Percentiles rank a stretch among this genome's conserved stretches.
phyloP scores from a whole-genome alignment of 768 basidiomycete species.

The Neoboletus subvelutipes region DNA sequence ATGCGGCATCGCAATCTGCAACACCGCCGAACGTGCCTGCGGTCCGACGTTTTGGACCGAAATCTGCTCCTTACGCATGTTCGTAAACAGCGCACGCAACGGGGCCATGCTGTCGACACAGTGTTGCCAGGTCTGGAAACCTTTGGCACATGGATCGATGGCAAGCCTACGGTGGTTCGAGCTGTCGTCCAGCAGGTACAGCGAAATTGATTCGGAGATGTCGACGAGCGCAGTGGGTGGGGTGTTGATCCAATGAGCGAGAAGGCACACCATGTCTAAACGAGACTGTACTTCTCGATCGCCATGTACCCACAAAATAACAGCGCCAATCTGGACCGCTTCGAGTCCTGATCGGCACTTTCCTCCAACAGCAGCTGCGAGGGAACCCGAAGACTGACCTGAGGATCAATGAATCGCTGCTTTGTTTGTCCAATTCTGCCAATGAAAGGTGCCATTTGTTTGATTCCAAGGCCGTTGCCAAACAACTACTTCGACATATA shows the following conservation, averaged over 20 bases:
- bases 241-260: neutral
- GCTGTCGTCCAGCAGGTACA: slow-evolving; percentile 74
- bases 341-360: slow-evolving; percentile 56
- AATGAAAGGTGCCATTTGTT: too few species aligned
- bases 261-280: slow-evolving; percentile 62
- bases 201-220: slow-evolving; percentile 76
- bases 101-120: slow-evolving; percentile 90
- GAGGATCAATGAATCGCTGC: too few species aligned
- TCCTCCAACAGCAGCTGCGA: too few species aligned
- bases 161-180: slow-evolving; percentile 69
- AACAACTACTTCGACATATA: too few species aligned
- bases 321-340: slow-evolving; percentile 64
- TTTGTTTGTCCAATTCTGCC: too few species aligned
- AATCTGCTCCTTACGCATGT: slow-evolving; percentile 65
- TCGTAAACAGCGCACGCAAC: slow-evolving; percentile 82
- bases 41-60: slow-evolving; percentile 65
- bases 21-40: slow-evolving; percentile 79
- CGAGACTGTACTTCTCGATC: slow-evolving; percentile 70
- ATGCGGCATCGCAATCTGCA: slow-evolving; percentile 80
- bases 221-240: slow-evolving; percentile 68
- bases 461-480: too few species aligned
- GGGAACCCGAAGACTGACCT: too few species aligned
- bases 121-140: slow-evolving; percentile 93
- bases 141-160: slow-evolving; percentile 86
- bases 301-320: slow-evolving; percentile 84